phyloP scores from a whole-genome alignment of 2,329 filamentous ascomycete species.

The Diaporthe vaccinii region DNA sequence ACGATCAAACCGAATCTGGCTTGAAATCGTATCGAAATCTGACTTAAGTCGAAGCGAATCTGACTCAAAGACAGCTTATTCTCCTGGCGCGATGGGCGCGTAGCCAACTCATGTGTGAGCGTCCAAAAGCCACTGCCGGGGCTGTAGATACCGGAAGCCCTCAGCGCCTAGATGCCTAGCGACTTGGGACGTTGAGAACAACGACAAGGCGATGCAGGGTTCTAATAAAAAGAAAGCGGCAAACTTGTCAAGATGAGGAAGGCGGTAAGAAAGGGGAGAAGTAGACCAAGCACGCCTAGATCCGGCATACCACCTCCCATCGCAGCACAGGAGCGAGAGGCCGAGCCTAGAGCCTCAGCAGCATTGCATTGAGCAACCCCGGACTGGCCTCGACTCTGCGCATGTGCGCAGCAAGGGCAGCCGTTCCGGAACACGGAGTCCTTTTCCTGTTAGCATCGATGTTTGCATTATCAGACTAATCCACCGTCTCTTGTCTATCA shows the following conservation, averaged over 20 bases:
- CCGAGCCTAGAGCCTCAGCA: conserved; percentile 18
- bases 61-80: conserved; percentile 10
- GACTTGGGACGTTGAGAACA: conserved; percentile 3
- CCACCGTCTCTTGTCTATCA: not conserved
- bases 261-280: conserved; percentile 22
- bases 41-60: not conserved
- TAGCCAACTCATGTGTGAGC: not conserved
- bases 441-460: not conserved
- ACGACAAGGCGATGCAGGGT: conserved; percentile 6
- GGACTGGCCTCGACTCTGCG: conserved; percentile 5
- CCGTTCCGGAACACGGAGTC: conserved; percentile 26
- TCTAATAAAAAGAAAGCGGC: not conserved
- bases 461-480: conserved; percentile 28
- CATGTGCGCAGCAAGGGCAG: conserved; percentile 11
- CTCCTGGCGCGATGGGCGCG: conserved; percentile 8
- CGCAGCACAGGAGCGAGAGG: conserved; percentile 1
- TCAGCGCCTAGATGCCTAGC: conserved; percentile 2
- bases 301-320: conserved; percentile 25
- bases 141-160: not conserved
- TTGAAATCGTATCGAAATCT: conserved; percentile 12
- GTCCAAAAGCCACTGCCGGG: not conserved
- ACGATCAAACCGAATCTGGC: conserved; percentile 26
- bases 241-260: conserved; percentile 25
- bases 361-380: not conserved
- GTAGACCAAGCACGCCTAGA: conserved; percentile 27